These are phyloP conservation scores for Polytrichum formosum DNA, from an alignment of 225 moss, liverwort and hornwort genomes.

Conservation along the genomic window DNA sequence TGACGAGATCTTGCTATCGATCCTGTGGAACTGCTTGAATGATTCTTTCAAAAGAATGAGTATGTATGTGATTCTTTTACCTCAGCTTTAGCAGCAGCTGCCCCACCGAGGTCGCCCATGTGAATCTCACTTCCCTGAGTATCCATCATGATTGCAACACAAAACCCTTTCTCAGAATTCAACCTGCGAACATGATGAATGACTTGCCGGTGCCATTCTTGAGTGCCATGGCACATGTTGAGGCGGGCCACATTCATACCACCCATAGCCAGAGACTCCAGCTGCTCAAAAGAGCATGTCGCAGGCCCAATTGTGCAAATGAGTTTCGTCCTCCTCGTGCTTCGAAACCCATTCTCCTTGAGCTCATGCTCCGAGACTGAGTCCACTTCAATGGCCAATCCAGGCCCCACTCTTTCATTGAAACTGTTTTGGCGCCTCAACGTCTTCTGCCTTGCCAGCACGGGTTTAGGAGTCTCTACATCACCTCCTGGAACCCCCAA, in stretches of 20 bases:
- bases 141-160: conserved; percentile 78
- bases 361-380: conserved; percentile 38
- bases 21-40: too few species aligned
- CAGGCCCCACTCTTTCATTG: background rate
- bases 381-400: conserved; percentile 32
- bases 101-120: conserved; percentile 43
- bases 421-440: background rate
- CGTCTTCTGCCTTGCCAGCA: conserved; percentile 4
- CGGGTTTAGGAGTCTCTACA: background rate
- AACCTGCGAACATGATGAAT: conserved; percentile 48
- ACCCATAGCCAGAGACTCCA: conserved; percentile 54
- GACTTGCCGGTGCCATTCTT: conserved; percentile 54
- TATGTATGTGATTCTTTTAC: conserved; percentile 2
- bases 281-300: conserved; percentile 53
- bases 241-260: conserved; percentile 78
- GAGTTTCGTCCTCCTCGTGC: conserved; percentile 56
- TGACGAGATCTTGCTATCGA: background rate
- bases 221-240: conserved; percentile 78
- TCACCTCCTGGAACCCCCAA: background rate
- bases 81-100: conserved; percentile 29
- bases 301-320: conserved; percentile 77
- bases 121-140: conserved; percentile 65
- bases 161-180: conserved; percentile 56
- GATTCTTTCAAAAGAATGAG: too few species aligned
- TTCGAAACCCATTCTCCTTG: conserved; percentile 52